phyloP scores from a whole-genome alignment of 78 protist genomes.

The Dictyostelium discoideum region dicty_2.7 NC_007090.3:2329501-2330000 shows the following conservation, averaged over 20 bases:
- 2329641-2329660: not conserved
- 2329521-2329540: too few species aligned
- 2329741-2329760: not conserved
- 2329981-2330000: slow-evolving; percentile 18
- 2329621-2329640: not conserved
- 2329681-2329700: not conserved
- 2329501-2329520: not conserved
- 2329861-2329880: too few species aligned
- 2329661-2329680: slow-evolving; percentile 12
- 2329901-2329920: not conserved
- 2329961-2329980: slow-evolving; percentile 9
- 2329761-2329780: slow-evolving; percentile 36
- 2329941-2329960: slow-evolving; percentile 32
- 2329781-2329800: slow-evolving; percentile 25
- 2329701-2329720: not conserved
- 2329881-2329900: too few species aligned
- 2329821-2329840: too few species aligned
- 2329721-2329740: not conserved
- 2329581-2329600: not conserved
- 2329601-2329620: slow-evolving; percentile 1
- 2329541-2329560: too few species aligned
- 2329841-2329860: too few species aligned
- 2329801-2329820: slow-evolving; percentile 4
- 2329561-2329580: not conserved
- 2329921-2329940: not conserved